A percentile compares a stretch with the other conserved stretches of the same genome.
phyloP scores from a whole-genome alignment of 176 grass and related monocot genomes.

The Typha latifolia region DNA sequence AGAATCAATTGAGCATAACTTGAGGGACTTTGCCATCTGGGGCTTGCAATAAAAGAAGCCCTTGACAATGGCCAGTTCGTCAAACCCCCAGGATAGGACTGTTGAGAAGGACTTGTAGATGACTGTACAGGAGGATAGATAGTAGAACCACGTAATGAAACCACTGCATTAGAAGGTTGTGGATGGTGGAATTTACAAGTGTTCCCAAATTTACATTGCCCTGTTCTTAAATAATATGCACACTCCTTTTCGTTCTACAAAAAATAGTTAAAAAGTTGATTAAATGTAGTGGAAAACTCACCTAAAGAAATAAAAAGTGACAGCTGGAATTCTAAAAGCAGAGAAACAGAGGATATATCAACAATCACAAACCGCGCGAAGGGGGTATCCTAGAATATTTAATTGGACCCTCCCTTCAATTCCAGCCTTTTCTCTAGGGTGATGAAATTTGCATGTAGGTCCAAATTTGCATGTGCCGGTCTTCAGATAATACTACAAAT shows the following conservation, averaged over 20 bases:
- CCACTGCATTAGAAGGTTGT: constrained; percentile 56
- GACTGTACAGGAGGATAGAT: constrained; percentile 89
- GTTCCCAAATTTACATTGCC: constrained; percentile 96
- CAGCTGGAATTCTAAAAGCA: constrained; percentile 1
- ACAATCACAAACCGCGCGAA: constrained; percentile 65
- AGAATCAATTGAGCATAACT: constrained; percentile 83
- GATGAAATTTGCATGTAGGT: constrained; percentile 97
- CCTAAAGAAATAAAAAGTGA: constrained; percentile 11
- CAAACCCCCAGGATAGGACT: constrained; percentile 61
- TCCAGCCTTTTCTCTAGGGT: constrained; percentile 97
- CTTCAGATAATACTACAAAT: constrained; percentile 79
- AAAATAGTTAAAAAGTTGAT: constrained; percentile 9
- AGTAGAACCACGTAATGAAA: constrained; percentile 56
- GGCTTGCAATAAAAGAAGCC: constrained; percentile 86
- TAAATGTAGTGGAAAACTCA: constrained; percentile 7
- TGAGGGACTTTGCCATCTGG: constrained; percentile 92
- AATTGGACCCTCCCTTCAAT: constrained; percentile 64
- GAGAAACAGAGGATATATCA: constrained; percentile 8
- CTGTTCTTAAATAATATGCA: constrained; percentile 94
- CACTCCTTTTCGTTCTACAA: constrained; percentile 90
- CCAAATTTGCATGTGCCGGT: constrained; percentile 99
- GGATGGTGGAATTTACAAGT: constrained; percentile 99
- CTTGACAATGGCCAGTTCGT: constrained; percentile 73
- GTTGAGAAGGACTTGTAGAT: constrained; percentile 45
- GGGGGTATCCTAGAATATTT: constrained; percentile 86